Evolutionary conservation across 371 early-diverging fungal species (phyloP).

Genomic region (Saksenaea vasiformis): DNA sequence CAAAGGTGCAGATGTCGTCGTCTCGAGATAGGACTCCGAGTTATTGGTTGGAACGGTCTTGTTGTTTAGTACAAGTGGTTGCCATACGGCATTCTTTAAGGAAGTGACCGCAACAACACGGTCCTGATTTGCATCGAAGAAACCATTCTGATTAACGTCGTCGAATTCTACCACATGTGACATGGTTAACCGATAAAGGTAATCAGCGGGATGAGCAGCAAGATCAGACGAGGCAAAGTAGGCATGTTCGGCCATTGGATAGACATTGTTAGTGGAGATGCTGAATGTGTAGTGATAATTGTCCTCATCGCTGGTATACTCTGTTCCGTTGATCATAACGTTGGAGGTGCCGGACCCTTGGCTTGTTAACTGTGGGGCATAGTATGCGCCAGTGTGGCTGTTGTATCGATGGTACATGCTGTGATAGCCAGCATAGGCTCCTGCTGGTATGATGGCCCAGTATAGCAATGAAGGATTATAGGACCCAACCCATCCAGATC

Average conservation of each 20-base stretch:
- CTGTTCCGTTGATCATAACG: conserved; percentile 43
- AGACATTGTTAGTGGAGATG: conserved; percentile 31
- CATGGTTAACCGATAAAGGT: conserved; percentile 35
- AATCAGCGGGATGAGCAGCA: conserved; percentile 38
- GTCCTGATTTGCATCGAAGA: conserved; percentile 38
- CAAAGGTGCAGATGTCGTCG: conserved; percentile 24
- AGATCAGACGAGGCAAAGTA: conserved; percentile 44
- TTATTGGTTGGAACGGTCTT: conserved; percentile 31
- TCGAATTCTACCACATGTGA: conserved; percentile 43
- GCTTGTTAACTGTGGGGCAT: conserved; percentile 42
- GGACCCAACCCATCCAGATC: conserved; percentile 37
- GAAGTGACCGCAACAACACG: conserved; percentile 26
- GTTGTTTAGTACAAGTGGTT: conserved; percentile 34
- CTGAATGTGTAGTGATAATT: conserved; percentile 43
- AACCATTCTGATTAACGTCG: conserved; percentile 46
- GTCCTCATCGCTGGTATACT: conserved; percentile 27
- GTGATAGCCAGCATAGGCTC: conserved; percentile 36
- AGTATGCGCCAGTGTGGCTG: conserved; percentile 40
- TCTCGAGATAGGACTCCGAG: conserved; percentile 30
- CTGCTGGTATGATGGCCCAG: conserved; percentile 40
- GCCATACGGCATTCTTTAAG: conserved; percentile 32
- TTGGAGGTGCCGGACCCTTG: conserved; percentile 25
- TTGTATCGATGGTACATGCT: conserved; percentile 45
- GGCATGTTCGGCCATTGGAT: conserved; percentile 37
- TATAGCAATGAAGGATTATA: conserved; percentile 44